Base-by-base conservation (phyloP, 495 filamentous ascomycete species). In the Hypoxylon trugodes region DNA sequence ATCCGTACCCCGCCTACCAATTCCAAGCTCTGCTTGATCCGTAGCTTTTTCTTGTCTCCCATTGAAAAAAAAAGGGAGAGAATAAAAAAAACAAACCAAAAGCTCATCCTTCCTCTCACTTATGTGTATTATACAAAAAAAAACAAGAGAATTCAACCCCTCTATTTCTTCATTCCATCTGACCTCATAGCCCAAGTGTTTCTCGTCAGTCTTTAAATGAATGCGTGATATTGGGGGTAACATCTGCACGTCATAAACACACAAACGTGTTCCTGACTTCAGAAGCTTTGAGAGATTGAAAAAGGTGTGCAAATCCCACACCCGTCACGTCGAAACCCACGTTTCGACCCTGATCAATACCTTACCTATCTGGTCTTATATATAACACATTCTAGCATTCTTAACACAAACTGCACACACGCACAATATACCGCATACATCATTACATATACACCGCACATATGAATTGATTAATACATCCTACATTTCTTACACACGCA, bases 231-330 rank as follows among this genome's bases (percentile, higher is more conserved):
- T 57, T 28, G 56, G 64, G 59, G 65, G 65, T 68, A 65, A 54
- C 65, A 68, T 64, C 49, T 64, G 55, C 65, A 64, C 65, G 65
- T 68, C 65, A 68, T 68, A 48, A 59, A 48, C 45, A 48, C 53
- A 58, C 46, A 48, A 46, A 62, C 42, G 48, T 38, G 40, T 48
- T 61, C 57, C 63, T 58, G 57, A 41, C 57, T 58, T 53, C 45
- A 55, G 59, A 41, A 47, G 47, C 12, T 13, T 41, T 30, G 16
- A 52, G 35, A 10, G 19, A 49, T 42, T 55, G 38, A 57, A 56
- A 66, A 56, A 61, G 63, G 51, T 66, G 38, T 48, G 57, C 57
- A 52, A 43, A 66, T 66, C 62, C 62, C 62, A 51, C 56, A 40
- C 43, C 35, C 16, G 36, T 33, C n/a, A n/a, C n/a, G n/a, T n/a